Conservation (phyloP, 2,329 filamentous ascomycete species). For the Ophiocordyceps australis region DNA sequence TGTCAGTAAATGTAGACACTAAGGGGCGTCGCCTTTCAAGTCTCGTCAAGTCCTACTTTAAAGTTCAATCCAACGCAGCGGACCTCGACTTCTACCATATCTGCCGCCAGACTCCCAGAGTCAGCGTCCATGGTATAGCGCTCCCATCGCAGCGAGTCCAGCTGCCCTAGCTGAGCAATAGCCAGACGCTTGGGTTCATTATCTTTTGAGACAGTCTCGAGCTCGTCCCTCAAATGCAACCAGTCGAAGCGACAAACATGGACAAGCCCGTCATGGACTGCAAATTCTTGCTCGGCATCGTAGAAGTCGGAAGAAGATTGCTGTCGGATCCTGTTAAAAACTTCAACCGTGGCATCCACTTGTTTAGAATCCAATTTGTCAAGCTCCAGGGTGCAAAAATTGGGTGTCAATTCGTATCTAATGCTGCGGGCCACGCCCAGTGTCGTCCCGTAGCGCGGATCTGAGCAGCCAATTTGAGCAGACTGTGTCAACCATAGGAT, state of each 20-base stretch:
- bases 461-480: constrained; percentile 7
- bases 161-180: too few relatives aligned
- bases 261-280: background rate
- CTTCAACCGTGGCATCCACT: background rate
- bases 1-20: too few relatives aligned
- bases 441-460: constrained; percentile 9
- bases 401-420: constrained; percentile 8
- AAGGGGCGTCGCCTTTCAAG: too few relatives aligned
- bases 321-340: background rate
- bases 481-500: constrained; percentile 12
- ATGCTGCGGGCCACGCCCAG: constrained; percentile 10
- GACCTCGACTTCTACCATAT: constrained; percentile 14
- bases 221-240: background rate
- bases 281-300: constrained; percentile 1
- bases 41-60: background rate
- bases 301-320: too few relatives aligned
- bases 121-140: background rate
- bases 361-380: background rate
- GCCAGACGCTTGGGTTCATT: background rate
- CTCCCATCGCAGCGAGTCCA: background rate
- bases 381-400: constrained; percentile 12
- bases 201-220: background rate
- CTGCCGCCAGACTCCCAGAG: too few relatives aligned
- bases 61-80: constrained; percentile 16
- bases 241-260: constrained; percentile 1